A percentile compares a stretch with the other conserved stretches of the same genome.
phyloP scores from a whole-genome alignment of 2,329 filamentous ascomycete species.

The Ceratocystiopsis minuta region DNA sequence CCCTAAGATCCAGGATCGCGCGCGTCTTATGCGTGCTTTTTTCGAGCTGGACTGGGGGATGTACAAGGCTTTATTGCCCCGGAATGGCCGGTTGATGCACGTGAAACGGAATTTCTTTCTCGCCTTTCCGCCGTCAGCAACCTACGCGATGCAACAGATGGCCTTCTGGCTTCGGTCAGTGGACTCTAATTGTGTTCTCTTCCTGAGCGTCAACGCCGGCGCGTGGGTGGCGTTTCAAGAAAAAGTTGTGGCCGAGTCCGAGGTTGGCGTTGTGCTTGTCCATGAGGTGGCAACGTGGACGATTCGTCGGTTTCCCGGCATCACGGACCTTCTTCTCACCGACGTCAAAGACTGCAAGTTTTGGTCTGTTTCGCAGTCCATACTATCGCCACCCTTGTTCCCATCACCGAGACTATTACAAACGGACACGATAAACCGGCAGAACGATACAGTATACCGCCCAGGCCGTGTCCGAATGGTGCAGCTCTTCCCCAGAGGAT shows the following conservation, averaged over 20 bases:
- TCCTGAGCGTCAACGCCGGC: conserved; percentile 22
- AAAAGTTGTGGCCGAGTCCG: conserved; percentile 9
- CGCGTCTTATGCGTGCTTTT: conserved; percentile 11
- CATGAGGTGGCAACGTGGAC: conserved; percentile 24
- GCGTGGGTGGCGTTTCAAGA: conserved; percentile 28
- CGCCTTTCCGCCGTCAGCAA: conserved; percentile 25
- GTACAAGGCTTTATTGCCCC: conserved; percentile 9
- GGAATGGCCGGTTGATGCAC: conserved; percentile 5
- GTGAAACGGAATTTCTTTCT: conserved; percentile 25
- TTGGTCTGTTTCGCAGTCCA: conserved; percentile 23
- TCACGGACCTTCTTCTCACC: conserved; percentile 16
- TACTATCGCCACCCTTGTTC: conserved; percentile 13
- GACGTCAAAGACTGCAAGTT: conserved; percentile 11
- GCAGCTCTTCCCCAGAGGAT: conserved; percentile 26
- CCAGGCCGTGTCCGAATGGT: conserved; percentile 18
- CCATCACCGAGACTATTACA: background rate
- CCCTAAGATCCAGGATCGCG: conserved; percentile 2
- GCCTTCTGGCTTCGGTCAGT: conserved; percentile 25
- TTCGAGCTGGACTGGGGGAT: conserved; percentile 15
- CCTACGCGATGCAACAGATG: conserved; percentile 20
- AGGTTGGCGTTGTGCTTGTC: conserved; percentile 21
- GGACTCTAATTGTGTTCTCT: conserved; percentile 24
- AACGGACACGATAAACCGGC: background rate
- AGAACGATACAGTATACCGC: too few species aligned
- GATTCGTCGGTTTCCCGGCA: conserved; percentile 21